A percentile compares a stretch with the other conserved stretches of the same genome.
phyloP scores from a whole-genome alignment of 1,139 yeast genomes.

The Protomyces gravidus region DNA sequence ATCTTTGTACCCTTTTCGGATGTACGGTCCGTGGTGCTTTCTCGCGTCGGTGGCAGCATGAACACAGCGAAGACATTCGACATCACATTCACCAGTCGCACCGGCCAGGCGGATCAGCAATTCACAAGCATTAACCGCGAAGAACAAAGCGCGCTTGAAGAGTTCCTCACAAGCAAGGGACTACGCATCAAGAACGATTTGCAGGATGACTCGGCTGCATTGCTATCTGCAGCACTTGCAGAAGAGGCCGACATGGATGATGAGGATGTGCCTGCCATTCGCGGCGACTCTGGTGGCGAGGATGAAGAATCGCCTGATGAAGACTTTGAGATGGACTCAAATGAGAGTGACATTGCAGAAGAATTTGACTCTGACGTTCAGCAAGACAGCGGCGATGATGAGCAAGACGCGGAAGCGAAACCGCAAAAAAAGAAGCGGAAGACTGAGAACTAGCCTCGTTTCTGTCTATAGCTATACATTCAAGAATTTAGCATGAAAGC shows the following conservation, averaged over 20 bases:
- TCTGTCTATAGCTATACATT: neutral
- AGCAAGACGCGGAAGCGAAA: slow-evolving; percentile 1
- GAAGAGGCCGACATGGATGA: slow-evolving; percentile 56
- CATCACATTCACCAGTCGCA: slow-evolving; percentile 67
- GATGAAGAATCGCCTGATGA: slow-evolving; percentile 39
- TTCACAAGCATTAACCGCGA: slow-evolving; percentile 88
- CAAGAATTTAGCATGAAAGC: slow-evolving; percentile 75
- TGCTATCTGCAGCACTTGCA: slow-evolving; percentile 55
- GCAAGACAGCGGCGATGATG: slow-evolving; percentile 8
- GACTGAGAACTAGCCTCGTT: neutral
- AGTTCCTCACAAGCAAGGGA: slow-evolving; percentile 70
- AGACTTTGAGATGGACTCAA: slow-evolving; percentile 38
- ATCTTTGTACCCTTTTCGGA: slow-evolving; percentile 85
- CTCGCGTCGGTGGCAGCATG: slow-evolving; percentile 78
- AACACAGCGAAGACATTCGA: slow-evolving; percentile 88
- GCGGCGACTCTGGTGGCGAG: slow-evolving; percentile 56
- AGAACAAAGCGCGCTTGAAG: slow-evolving; percentile 76
- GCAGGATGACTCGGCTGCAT: slow-evolving; percentile 73
- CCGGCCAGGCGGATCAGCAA: slow-evolving; percentile 65
- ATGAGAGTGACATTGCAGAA: slow-evolving; percentile 68
- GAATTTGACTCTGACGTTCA: slow-evolving; percentile 74
- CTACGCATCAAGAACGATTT: slow-evolving; percentile 83
- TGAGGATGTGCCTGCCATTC: slow-evolving; percentile 57
- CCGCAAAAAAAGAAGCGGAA: slow-evolving; percentile 11
- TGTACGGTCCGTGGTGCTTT: slow-evolving; percentile 68